Evolutionary conservation across 345 rosid species (phyloP).

Genomic region (Microcos paniculata): DNA sequence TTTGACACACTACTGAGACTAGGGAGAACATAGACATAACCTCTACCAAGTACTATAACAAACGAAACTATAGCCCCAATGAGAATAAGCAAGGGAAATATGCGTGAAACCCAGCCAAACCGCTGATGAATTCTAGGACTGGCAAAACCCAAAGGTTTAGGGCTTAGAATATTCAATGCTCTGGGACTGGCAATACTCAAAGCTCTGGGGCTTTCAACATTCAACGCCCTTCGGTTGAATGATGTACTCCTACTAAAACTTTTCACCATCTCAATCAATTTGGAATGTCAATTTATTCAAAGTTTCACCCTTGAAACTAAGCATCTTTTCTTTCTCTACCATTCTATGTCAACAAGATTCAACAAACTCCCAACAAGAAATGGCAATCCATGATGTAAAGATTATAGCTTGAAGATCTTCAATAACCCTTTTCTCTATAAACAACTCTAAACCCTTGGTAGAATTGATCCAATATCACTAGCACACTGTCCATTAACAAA

Average conservation of each 20-base stretch:
- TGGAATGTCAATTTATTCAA: conserved; percentile 23
- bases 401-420: conserved; percentile 7
- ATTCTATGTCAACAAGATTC: conserved; percentile 13
- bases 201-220: conserved; percentile 31
- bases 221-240: conserved; percentile 46
- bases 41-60: conserved; percentile 45
- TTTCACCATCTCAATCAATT: conserved; percentile 43
- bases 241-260: conserved; percentile 48
- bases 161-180: conserved; percentile 34
- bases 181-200: conserved; percentile 43
- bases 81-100: conserved; percentile 51
- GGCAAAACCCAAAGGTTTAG: conserved; percentile 32
- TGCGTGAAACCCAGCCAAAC: conserved; percentile 37
- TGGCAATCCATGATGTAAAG: not conserved
- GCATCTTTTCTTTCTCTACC: conserved; percentile 25
- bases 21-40: conserved; percentile 68
- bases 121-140: conserved; percentile 34
- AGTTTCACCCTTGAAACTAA: conserved; percentile 11
- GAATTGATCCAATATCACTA: conserved; percentile 11
- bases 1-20: conserved; percentile 43
- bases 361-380: conserved; percentile 4
- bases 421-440: conserved; percentile 12
- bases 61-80: conserved; percentile 55
- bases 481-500: conserved; percentile 9
- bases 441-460: conserved; percentile 12